Conservation (phyloP, 2,329 filamentous ascomycete species). For the Trichoderma hamatum region DNA sequence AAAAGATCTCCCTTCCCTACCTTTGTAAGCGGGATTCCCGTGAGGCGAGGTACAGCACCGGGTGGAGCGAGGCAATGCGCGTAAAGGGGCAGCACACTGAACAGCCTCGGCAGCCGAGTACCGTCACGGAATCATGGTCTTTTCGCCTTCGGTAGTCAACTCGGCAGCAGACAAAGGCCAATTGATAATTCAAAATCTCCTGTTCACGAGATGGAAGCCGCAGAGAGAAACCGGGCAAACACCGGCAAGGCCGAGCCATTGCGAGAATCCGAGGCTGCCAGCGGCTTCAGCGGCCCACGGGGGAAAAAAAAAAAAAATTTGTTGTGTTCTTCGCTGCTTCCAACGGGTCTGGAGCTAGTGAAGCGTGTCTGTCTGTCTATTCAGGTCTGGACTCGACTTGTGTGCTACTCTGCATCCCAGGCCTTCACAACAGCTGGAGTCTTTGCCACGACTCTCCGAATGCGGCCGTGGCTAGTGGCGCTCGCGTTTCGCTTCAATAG, state of each 20-base stretch:
- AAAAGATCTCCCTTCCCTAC: neutral
- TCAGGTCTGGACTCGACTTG: constrained; percentile 4
- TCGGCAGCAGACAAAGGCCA: neutral
- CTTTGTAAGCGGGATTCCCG: constrained; percentile 17
- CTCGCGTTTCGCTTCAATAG: constrained; percentile 20
- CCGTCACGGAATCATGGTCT: neutral
- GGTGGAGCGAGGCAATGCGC: constrained; percentile 17
- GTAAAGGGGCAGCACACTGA: constrained; percentile 11
- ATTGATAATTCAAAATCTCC: neutral
- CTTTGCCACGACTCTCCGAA: constrained; percentile 16
- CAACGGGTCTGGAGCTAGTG: neutral
- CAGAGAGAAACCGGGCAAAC: constrained; percentile 8
- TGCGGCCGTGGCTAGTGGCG: constrained; percentile 6
- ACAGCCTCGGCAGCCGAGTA: constrained; percentile 19
- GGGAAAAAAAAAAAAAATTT: neutral
- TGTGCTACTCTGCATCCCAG: neutral
- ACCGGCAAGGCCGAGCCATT: constrained; percentile 9
- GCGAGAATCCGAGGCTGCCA: neutral
- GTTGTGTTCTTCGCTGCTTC: neutral
- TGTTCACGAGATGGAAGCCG: neutral
- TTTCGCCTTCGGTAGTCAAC: neutral
- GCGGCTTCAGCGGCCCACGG: constrained; percentile 5
- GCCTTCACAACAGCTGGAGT: neutral
- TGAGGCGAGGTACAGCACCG: neutral
- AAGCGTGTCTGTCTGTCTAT: neutral